Base-by-base conservation (phyloP, 257 asterid species). In the Cruciata laevipes region DNA sequence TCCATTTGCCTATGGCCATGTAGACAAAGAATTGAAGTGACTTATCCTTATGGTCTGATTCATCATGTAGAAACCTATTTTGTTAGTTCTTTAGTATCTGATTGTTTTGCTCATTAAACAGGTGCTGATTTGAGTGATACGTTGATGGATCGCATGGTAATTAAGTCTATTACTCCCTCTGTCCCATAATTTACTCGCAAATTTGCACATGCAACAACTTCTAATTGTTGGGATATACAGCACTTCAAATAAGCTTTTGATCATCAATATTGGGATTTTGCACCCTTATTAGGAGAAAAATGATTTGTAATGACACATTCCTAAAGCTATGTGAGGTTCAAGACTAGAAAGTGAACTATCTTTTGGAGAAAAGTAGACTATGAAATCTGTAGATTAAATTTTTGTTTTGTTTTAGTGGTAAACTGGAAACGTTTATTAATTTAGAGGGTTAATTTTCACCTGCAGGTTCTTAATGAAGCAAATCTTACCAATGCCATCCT, bases 81-180 rank as follows among this genome's bases (percentile, higher is more conserved):
- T 18, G 24, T 30, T 5, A 30, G 3, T 4, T 67, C 6, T 3
- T 32, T 1, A 21, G 23, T 56, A 7, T 18, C 42, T 40, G 63
- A 42, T 56, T 52, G 21, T 3, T 33, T 12, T 68, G 62, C 35
- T 40, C 47, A 33, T 52, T 35, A 49, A 42, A 33, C 85, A 93
- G 98, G 98, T 53, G 98, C 98, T 0, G 98, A 93, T 81, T 74
- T 93, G 79, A 93, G 97, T 30, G 97, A 93, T 77, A 89, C 98
- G 4, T 85, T 89, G 71, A 89, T 90, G 97, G 98, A 93, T 74
- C 98, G 97, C 40, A 93, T 93, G 98, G 96, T 92, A n/a, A n/a
- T n/a, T n/a, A 78, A 75, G 87, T 67, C 66, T 18, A 49, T 9
- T 1, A 44, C 6, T 14, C n/a, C n/a, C 18, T 44, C 52, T 3